Percentiles rank a stretch among this genome's conserved stretches.
Conservation (phyloP, 2,329 filamentous ascomycete genomes). For the Trichophyton simii region DNA sequence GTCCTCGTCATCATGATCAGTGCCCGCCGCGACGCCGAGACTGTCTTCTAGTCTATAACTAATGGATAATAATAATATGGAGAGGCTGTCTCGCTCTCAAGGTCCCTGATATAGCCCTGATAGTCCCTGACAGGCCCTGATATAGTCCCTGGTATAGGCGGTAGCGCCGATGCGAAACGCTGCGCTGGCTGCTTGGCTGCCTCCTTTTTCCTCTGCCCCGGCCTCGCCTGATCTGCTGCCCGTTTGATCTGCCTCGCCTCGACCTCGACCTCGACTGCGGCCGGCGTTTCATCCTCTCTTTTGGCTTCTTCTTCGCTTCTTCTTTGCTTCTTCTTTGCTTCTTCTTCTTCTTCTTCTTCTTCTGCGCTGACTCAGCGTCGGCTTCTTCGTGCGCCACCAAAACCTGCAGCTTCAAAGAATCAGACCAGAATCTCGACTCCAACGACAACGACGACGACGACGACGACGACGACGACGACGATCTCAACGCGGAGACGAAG, state of each 20-base stretch:
- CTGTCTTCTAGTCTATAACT: neutral
- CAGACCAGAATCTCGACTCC: neutral
- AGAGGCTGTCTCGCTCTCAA: no score
- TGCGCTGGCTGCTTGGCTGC: no score
- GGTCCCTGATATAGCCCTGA: no score
- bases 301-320: neutral
- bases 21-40: constrained; percentile 2
- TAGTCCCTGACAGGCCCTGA: no score
- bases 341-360: neutral
- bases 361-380: neutral
- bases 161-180: no score
- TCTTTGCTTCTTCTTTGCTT: neutral
- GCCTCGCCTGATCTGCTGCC: no score
- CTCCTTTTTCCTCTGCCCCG: no score
- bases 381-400: neutral
- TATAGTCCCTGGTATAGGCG: no score
- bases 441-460: neutral
- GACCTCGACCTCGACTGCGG: no score
- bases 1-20: constrained; percentile 12
- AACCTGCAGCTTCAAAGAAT: neutral
- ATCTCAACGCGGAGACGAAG: neutral
- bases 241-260: no score
- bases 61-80: neutral
- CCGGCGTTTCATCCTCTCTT: no score
- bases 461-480: no score